Evolutionary conservation across 225 moss, liverwort and hornwort genomes (phyloP).

Genomic region (Climacium dendroides): DNA sequence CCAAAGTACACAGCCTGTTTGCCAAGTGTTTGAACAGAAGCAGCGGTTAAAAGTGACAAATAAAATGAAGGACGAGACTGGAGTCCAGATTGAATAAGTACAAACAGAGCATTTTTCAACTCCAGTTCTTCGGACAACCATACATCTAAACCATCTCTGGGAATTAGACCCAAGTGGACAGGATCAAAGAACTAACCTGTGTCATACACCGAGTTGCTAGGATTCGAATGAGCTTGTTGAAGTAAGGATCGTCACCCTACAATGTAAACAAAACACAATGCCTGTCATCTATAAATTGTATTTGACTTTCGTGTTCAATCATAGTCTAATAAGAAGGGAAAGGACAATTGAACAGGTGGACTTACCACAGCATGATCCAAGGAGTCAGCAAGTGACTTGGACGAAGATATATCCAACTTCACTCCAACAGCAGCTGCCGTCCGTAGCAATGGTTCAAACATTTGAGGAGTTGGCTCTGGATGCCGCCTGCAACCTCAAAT

Average conservation of each 20-base stretch:
- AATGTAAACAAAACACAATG: background rate
- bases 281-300: background rate
- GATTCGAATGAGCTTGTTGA: constrained; percentile 98
- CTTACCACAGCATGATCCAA: constrained; percentile 84
- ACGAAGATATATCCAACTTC: constrained; percentile 78
- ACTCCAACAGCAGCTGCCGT: constrained; percentile 91
- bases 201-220: constrained; percentile 99
- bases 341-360: background rate
- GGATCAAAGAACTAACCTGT: constrained; percentile 40
- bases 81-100: background rate
- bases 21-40: background rate
- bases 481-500: constrained; percentile 58
- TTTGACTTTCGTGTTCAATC: background rate
- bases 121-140: background rate
- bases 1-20: constrained; percentile 92
- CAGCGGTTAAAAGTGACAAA: background rate
- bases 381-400: constrained; percentile 89
- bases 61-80: background rate
- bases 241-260: constrained; percentile 85
- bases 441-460: constrained; percentile 87
- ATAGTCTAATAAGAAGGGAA: background rate
- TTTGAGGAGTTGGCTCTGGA: constrained; percentile 88
- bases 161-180: background rate
- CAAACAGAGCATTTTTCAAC: background rate
- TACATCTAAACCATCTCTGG: background rate